Evolutionary conservation across 345 rosid genomes (phyloP), one percentile per base, ranked within the genome.

Genomic region (Gossypioides kirkii): DNA sequence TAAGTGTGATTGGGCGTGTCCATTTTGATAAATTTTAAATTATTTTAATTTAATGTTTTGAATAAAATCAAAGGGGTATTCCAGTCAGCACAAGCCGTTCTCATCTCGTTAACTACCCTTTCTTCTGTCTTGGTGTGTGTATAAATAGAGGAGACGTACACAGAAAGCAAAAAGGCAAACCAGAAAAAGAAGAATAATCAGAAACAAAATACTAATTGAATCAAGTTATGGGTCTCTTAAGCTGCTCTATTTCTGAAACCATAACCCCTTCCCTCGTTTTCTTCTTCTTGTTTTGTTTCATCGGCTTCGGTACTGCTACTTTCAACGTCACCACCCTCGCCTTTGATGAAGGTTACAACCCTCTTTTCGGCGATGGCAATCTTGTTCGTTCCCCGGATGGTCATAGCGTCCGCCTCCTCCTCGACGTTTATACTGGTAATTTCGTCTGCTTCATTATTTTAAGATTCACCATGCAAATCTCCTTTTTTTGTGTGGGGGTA

Each of bases 351-450:
- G 95, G 93, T 10, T 90, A 86, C 84, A 69, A 80, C 55, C 95
- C 90, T 77, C 97, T 94, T 74, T 92, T 94, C 52, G 98, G 98
- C 2, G 93, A 94, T 20, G 75, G 76, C 58, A 92, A 94, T 72
- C 91, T 92, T 9, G 85, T 86, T 41, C 97, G 94, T 22, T 94
- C 97, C 2, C 93, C 93, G 0, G 84, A 92, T 2, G 93, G 86
- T 56, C 82, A 72, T 36, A 83, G 86, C 80, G 95, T 87, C 74
- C 97, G 97, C 36, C 93, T 94, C 76, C 95, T 92, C 82, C 97
- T 94, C 58, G 87, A 92, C 64, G 89, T 88, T 43, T 86, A 75
- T 80, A 84, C 98, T 18, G 97, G 97, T 94, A 81, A 32, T 32
- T 32, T 4, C 38, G 5, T 5, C 1, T 32, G 38, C 38, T 32